phyloP scores from a whole-genome alignment of 805 yeast species.

The Wickerhamiella kurtzmanii region DNA sequence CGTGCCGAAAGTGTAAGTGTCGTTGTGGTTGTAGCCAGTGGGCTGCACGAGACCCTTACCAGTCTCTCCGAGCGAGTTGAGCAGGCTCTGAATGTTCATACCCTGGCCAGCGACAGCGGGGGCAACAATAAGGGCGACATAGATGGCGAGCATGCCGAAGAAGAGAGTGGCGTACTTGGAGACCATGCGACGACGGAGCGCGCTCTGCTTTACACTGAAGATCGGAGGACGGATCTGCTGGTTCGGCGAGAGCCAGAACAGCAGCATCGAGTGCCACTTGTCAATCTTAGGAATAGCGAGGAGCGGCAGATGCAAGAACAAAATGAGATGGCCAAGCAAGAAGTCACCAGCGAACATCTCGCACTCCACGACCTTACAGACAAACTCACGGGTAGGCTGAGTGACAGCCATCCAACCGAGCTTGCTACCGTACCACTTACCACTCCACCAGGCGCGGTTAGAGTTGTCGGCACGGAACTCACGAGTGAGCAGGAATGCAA shows the following conservation, averaged over 20 bases:
- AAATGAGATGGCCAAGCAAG: conserved; percentile 74
- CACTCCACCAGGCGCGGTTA: conserved; percentile 99
- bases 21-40: conserved; percentile 66
- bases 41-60: conserved; percentile 77
- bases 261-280: conserved; percentile 95
- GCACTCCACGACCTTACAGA: conserved; percentile 85
- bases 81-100: conserved; percentile 29
- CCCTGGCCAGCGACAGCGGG: conserved; percentile 76
- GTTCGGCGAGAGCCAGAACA: conserved; percentile 97
- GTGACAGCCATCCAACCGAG: conserved; percentile 89
- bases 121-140: conserved; percentile 67
- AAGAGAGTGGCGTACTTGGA: conserved; percentile 79
- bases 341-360: conserved; percentile 96
- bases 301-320: conserved; percentile 82
- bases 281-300: conserved; percentile 77
- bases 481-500: conserved; percentile 68
- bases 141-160: conserved; percentile 53
- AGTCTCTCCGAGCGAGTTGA: conserved; percentile 21
- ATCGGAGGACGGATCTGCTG: conserved; percentile 97
- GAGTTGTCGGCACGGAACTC: conserved; percentile 93
- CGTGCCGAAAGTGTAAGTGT: conserved; percentile 38
- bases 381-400: conserved; percentile 90
- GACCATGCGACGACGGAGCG: conserved; percentile 94
- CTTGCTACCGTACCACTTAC: conserved; percentile 95
- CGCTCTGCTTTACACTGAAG: conserved; percentile 89